A percentile compares a stretch with the other conserved stretches of the same genome.
Conservation (phyloP, 2,329 filamentous ascomycete species). For the Ceratocystis cubensis region DNA sequence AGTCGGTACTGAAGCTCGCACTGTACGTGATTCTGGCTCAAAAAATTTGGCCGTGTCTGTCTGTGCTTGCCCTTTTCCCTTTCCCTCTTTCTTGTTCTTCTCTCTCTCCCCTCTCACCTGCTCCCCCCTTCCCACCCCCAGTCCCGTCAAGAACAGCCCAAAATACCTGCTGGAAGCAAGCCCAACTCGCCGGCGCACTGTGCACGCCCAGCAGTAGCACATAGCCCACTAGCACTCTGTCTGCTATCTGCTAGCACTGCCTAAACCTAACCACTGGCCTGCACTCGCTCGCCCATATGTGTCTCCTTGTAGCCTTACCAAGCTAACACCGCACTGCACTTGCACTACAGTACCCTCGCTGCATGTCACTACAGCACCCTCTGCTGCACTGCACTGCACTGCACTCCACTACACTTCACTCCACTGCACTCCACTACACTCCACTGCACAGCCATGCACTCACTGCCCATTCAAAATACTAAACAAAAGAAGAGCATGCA, state of each 20-base stretch:
- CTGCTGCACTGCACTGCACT: too few relatives aligned
- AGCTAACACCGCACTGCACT: neutral
- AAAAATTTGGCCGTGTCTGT: neutral
- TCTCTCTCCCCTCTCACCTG: neutral
- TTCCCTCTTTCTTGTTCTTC: conserved; percentile 1
- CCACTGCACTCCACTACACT: too few relatives aligned
- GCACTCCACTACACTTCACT: too few relatives aligned
- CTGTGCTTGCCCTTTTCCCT: conserved; percentile 9
- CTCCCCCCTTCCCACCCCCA: neutral
- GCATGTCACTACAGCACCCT: too few relatives aligned
- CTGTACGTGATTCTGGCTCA: conserved; percentile 17
- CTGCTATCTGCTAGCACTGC: too few relatives aligned
- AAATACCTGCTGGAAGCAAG: neutral
- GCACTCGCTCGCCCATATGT: neutral
- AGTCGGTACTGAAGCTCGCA: neutral
- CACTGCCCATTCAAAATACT: too few relatives aligned
- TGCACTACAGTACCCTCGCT: too few relatives aligned
- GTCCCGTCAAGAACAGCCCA: neutral
- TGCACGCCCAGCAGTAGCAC: neutral
- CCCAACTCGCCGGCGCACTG: neutral
- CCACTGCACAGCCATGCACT: too few relatives aligned
- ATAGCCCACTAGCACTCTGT: too few relatives aligned
- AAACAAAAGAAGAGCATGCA: too few relatives aligned
- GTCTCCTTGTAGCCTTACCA: neutral
- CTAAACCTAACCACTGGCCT: neutral